Conservation (phyloP, 2,329 filamentous ascomycete genomes). For the Apiospora marii region DNA sequence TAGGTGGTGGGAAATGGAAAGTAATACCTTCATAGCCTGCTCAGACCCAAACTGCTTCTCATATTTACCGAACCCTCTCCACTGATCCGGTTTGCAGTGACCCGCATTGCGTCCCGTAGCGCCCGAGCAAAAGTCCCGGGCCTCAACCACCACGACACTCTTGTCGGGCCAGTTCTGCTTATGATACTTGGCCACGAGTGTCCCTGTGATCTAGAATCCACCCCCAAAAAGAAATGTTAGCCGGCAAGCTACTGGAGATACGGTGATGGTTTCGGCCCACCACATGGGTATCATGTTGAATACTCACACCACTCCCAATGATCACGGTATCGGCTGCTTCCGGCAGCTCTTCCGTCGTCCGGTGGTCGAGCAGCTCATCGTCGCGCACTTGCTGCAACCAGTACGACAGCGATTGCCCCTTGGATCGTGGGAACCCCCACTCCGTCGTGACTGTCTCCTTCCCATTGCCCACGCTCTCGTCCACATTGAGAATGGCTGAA, state of each 20-base stretch:
- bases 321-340: slow-evolving; percentile 23
- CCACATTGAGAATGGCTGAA: background rate
- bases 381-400: slow-evolving; percentile 26
- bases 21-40: slow-evolving; percentile 21
- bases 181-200: slow-evolving; percentile 29
- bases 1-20: background rate
- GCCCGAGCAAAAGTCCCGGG: slow-evolving; percentile 31
- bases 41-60: slow-evolving; percentile 22
- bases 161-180: slow-evolving; percentile 30
- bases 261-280: no score
- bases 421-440: slow-evolving; percentile 20
- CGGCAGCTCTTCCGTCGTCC: slow-evolving; percentile 22
- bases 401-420: slow-evolving; percentile 26
- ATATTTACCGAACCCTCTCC: slow-evolving; percentile 26
- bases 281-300: background rate
- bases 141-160: slow-evolving; percentile 31
- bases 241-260: no score
- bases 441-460: background rate
- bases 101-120: slow-evolving; percentile 30
- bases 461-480: background rate
- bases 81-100: slow-evolving; percentile 29
- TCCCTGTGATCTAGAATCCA: slow-evolving; percentile 27
- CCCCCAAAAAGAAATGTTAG: background rate
- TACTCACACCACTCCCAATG: slow-evolving; percentile 25
- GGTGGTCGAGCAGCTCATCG: slow-evolving; percentile 24